phyloP scores from a whole-genome alignment of 306 rosid species.

The Dryas alaskensis region DNA sequence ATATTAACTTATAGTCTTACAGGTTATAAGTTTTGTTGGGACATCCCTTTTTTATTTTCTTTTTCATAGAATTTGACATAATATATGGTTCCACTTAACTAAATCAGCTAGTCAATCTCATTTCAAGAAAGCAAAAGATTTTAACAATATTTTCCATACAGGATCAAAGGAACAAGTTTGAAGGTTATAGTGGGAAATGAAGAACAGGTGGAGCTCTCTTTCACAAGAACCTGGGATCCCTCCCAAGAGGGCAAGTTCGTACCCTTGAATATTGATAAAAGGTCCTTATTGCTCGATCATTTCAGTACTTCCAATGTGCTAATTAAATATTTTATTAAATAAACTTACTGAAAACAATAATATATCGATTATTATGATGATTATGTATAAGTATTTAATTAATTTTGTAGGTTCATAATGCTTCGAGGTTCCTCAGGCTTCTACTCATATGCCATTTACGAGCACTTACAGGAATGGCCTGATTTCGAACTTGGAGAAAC shows the following conservation, averaged over 20 bases:
- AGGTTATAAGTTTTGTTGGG: too few relatives aligned
- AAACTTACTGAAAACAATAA: background rate
- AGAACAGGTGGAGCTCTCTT: constrained; percentile 82
- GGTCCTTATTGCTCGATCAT: constrained; percentile 28
- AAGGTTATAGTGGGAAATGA: constrained; percentile 63
- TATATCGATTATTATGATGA: background rate
- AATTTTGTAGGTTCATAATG: constrained; percentile 65
- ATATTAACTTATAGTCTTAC: too few relatives aligned
- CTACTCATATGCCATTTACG: constrained; percentile 85
- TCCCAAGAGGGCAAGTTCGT: constrained; percentile 52
- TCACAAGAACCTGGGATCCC: constrained; percentile 70
- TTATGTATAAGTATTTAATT: background rate
- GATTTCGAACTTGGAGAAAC: constrained; percentile 76
- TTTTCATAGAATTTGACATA: too few relatives aligned
- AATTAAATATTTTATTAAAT: background rate
- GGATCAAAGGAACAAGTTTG: constrained; percentile 62
- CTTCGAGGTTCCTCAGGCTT: constrained; percentile 79
- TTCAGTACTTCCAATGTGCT: background rate
- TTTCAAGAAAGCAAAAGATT: background rate
- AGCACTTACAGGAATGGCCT: constrained; percentile 79
- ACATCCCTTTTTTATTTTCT: too few relatives aligned
- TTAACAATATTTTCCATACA: constrained; percentile 24
- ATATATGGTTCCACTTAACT: background rate
- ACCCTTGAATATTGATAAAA: constrained; percentile 83
- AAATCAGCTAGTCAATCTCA: too few relatives aligned